Percentiles rank a stretch among this genome's conserved stretches.
phyloP scores from a whole-genome alignment of 2,329 filamentous ascomycete species.

The Ascochyta viciae-villosae region DNA sequence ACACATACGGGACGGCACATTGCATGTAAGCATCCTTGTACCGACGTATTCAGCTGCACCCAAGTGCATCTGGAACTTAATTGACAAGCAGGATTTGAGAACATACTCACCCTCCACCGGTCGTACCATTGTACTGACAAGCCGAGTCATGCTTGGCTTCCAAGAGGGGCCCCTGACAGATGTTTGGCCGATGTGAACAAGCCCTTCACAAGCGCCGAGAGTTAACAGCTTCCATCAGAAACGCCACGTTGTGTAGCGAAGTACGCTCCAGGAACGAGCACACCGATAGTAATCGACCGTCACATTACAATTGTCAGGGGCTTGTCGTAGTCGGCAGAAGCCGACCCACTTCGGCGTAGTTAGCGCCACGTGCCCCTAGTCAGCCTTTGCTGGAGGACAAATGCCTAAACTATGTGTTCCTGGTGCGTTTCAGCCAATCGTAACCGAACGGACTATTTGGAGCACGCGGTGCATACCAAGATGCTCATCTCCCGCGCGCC shows the following conservation, averaged over 20 bases:
- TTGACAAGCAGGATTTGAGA: not conserved
- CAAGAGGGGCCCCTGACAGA: not conserved
- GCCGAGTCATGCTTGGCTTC: slow-evolving; percentile 13
- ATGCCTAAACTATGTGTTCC: slow-evolving; percentile 10
- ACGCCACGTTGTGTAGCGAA: slow-evolving; percentile 13
- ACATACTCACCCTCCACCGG: not conserved
- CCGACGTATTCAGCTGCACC: slow-evolving; percentile 2
- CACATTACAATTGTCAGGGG: slow-evolving; percentile 6
- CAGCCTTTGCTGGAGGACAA: not conserved
- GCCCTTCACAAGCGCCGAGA: not conserved
- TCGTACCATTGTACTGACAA: not conserved
- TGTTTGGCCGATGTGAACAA: not conserved
- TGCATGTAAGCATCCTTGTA: slow-evolving; percentile 5
- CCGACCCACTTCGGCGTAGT: slow-evolving; percentile 2
- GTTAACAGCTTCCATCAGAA: not conserved
- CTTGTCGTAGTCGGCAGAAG: not conserved
- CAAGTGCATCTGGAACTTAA: slow-evolving; percentile 1
- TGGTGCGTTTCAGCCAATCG: slow-evolving; percentile 18
- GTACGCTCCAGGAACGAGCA: slow-evolving; percentile 1
- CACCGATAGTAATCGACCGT: not conserved
- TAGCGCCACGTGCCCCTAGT: slow-evolving; percentile 6
- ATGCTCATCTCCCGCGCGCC: slow-evolving; percentile 12
- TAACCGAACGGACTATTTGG: slow-evolving; percentile 7
- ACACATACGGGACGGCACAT: slow-evolving; percentile 8
- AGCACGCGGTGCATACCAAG: not conserved